Percentiles rank a stretch among this genome's conserved stretches.
phyloP scores from a whole-genome alignment of 2,329 filamentous ascomycete species.

The Verticillium longisporum region DNA sequence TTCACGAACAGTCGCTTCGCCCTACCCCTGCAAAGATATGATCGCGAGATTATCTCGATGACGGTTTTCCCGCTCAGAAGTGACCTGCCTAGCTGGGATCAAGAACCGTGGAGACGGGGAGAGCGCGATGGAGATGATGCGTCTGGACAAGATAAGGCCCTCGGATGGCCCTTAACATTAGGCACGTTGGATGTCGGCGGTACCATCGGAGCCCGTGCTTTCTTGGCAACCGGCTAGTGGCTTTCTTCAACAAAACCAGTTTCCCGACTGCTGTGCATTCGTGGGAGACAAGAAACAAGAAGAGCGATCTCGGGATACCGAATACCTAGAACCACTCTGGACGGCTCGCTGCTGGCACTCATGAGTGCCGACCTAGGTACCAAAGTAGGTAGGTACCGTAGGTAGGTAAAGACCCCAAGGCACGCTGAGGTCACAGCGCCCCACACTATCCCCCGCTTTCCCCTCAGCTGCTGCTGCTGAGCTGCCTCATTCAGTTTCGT shows the following conservation, averaged over 20 bases:
- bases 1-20: too few relatives aligned
- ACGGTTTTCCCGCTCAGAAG: not conserved
- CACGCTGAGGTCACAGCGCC: not conserved
- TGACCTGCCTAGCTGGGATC: not conserved
- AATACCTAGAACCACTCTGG: not conserved
- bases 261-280: not conserved
- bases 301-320: too few relatives aligned
- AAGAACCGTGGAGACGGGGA: not conserved
- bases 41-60: too few relatives aligned
- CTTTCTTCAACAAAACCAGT: not conserved
- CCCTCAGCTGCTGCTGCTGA: slow-evolving; percentile 7
- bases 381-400: too few relatives aligned
- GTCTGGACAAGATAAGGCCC: not conserved
- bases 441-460: slow-evolving; percentile 7
- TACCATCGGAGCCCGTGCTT: not conserved
- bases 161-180: not conserved
- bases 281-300: too few relatives aligned
- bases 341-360: not conserved
- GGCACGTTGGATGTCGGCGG: too few relatives aligned
- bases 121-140: not conserved
- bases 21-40: too few relatives aligned
- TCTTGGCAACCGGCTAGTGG: not conserved
- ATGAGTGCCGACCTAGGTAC: too few relatives aligned
- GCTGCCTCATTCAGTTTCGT: slow-evolving; percentile 12
- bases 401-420: too few relatives aligned